phyloP scores from a whole-genome alignment of 306 rosid genomes.

The Sindora glabra region DNA sequence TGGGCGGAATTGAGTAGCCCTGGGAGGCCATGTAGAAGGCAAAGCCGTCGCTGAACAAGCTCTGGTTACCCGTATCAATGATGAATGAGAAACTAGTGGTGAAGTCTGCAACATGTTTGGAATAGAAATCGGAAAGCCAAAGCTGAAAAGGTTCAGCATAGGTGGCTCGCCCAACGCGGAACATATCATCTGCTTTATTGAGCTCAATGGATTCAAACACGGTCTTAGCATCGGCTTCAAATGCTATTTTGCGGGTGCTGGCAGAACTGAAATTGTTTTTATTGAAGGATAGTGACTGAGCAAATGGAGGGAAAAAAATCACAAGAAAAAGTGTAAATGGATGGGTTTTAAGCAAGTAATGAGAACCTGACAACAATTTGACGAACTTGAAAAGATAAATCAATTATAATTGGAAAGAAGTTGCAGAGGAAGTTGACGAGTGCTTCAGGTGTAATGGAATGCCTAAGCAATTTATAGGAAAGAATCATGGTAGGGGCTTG shows the following conservation, averaged over 20 bases:
- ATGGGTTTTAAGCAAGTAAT: background rate
- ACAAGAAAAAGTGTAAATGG: background rate
- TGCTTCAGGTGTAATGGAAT: no score
- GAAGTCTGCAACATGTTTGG: background rate
- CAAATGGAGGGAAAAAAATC: background rate
- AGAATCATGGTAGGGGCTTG: no score
- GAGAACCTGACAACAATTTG: background rate
- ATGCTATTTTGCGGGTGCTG: background rate
- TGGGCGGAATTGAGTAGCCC: background rate
- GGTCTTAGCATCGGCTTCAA: background rate
- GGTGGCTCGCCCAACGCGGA: background rate
- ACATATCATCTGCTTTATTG: background rate
- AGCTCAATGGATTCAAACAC: background rate
- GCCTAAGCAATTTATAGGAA: no score
- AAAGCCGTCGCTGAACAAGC: background rate
- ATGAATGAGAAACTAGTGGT: background rate
- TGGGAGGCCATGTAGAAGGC: constrained; percentile 13
- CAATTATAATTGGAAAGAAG: background rate
- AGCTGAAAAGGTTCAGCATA: background rate
- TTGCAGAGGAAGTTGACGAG: no score
- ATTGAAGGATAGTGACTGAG: background rate
- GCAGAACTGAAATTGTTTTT: background rate
- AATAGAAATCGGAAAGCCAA: background rate
- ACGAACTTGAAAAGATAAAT: no score
- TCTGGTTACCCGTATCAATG: background rate